These are phyloP conservation scores for Sporothrix pallida DNA, from an alignment of 2,329 filamentous ascomycete genomes.

Conservation along the genomic window DNA sequence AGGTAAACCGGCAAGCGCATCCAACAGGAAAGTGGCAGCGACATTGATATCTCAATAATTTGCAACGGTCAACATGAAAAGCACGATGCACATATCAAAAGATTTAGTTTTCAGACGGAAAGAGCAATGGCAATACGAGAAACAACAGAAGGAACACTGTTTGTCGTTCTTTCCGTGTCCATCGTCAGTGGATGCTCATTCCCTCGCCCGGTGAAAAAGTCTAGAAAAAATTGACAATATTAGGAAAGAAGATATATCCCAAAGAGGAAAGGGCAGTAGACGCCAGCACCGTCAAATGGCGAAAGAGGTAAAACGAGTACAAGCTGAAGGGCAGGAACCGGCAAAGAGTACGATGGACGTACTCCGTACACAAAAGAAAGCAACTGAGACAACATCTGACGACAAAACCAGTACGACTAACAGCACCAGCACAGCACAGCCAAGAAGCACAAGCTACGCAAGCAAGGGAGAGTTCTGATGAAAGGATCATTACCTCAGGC, in stretches of 20 bases:
- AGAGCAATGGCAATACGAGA: not conserved
- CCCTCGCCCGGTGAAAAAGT: not conserved
- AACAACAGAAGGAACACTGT: not conserved
- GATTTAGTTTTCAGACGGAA: not conserved
- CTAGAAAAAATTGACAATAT: not conserved
- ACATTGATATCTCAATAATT: not conserved
- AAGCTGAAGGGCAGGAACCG: not conserved
- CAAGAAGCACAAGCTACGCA: not conserved
- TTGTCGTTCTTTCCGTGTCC: too few relatives aligned
- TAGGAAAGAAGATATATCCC: not conserved
- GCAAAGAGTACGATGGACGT: not conserved
- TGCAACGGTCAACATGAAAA: not conserved
- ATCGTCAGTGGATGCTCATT: not conserved
- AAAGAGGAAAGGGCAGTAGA: not conserved
- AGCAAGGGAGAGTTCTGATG: constrained; percentile 3
- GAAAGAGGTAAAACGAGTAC: not conserved
- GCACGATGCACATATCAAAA: constrained; percentile 7
- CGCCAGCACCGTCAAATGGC: not conserved
- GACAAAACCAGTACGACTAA: not conserved
- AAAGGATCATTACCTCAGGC: not conserved
- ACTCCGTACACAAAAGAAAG: not conserved
- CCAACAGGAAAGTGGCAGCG: constrained; percentile 14
- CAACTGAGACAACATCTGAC: constrained; percentile 6
- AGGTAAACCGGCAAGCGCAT: not conserved
- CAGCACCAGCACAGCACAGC: too few relatives aligned